These are phyloP conservation scores for Penicillium roqueforti DNA, from an alignment of 495 filamentous ascomycete species.

Conservation along the genomic window DNA sequence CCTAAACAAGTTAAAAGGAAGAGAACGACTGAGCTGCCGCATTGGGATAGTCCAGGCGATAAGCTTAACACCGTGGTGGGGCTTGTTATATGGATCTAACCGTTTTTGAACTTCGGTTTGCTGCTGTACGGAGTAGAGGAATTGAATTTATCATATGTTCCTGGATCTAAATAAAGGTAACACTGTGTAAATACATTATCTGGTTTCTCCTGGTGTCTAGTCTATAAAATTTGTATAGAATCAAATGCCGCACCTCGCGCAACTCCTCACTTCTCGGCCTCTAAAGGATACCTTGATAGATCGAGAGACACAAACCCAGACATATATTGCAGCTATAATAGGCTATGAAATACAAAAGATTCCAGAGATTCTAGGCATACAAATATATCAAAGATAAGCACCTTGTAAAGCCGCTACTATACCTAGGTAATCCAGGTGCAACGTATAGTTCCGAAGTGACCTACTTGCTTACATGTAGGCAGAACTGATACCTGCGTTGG, in stretches of 20 bases:
- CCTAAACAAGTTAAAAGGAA: background rate
- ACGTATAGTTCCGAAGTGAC: background rate
- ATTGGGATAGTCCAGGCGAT: conserved; percentile 22
- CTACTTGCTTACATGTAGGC: background rate
- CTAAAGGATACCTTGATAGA: background rate
- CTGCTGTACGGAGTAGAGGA: too few species aligned
- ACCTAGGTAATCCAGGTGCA: background rate
- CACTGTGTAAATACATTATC: too few species aligned
- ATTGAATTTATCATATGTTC: background rate
- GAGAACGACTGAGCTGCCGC: conserved; percentile 4
- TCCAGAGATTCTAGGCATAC: background rate
- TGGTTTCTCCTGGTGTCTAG: too few species aligned
- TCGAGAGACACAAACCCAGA: too few species aligned
- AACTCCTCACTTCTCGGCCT: too few species aligned
- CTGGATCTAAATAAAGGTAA: too few species aligned
- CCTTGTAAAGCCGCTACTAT: background rate
- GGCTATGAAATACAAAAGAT: background rate
- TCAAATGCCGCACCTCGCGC: too few species aligned
- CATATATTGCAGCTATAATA: background rate
- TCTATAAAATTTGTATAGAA: too few species aligned
- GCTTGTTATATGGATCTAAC: background rate
- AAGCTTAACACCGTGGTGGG: background rate
- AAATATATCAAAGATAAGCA: background rate
- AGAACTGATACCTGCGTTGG: conserved; percentile 1
- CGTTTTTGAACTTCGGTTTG: background rate